Evolutionary conservation across 495 filamentous ascomycete species (phyloP).

Genomic region (Aspergillus ellipticus): DNA sequence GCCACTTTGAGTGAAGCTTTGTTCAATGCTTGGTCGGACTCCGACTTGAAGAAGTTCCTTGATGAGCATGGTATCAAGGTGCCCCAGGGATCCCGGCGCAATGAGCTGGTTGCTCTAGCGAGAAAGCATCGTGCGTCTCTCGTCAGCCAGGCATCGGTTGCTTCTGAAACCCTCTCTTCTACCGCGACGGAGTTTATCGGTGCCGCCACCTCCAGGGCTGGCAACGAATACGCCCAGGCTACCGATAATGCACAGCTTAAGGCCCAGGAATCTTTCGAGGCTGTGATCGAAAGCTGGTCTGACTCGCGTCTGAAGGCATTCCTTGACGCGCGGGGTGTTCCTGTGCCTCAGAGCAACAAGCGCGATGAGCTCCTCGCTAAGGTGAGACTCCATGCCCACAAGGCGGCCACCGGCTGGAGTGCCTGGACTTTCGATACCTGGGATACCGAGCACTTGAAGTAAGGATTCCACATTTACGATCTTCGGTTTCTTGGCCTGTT

Average conservation of each 20-base stretch:
- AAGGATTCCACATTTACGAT: slow-evolving; percentile 15
- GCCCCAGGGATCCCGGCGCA: slow-evolving; percentile 84
- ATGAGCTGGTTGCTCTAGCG: slow-evolving; percentile 86
- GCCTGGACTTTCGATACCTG: slow-evolving; percentile 86
- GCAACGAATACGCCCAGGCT: slow-evolving; percentile 71
- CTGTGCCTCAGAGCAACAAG: slow-evolving; percentile 72
- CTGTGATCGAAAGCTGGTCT: slow-evolving; percentile 64
- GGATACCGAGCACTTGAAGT: slow-evolving; percentile 72
- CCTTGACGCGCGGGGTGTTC: slow-evolving; percentile 50
- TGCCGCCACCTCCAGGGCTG: slow-evolving; percentile 78
- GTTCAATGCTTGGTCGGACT: slow-evolving; percentile 87
- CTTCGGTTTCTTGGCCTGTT: not conserved
- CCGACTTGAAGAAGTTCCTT: slow-evolving; percentile 69
- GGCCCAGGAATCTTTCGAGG: slow-evolving; percentile 64
- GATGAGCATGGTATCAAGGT: slow-evolving; percentile 76
- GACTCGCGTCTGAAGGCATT: slow-evolving; percentile 72
- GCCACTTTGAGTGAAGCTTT: slow-evolving; percentile 73
- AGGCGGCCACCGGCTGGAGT: slow-evolving; percentile 65
- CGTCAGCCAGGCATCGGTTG: slow-evolving; percentile 57
- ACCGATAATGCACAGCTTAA: slow-evolving; percentile 66
- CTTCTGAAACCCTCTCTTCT: slow-evolving; percentile 44
- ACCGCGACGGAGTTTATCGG: slow-evolving; percentile 58
- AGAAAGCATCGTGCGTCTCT: slow-evolving; percentile 82
- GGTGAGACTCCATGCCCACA: slow-evolving; percentile 69
- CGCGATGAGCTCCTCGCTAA: slow-evolving; percentile 75